Conservation (phyloP, 768 basidiomycete species). For the Baorangia bicolor region DNA sequence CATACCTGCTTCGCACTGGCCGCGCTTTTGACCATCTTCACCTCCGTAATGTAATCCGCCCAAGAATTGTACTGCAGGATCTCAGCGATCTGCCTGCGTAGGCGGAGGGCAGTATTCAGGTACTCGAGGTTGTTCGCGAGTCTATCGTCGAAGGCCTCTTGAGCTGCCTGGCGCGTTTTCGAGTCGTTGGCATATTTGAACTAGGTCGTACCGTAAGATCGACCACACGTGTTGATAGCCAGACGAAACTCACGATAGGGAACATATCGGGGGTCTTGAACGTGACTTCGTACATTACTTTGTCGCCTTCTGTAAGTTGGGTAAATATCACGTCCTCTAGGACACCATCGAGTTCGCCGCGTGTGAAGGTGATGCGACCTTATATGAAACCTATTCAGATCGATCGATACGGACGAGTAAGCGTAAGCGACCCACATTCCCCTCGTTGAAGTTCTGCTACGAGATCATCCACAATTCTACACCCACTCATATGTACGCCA, state of each 20-base stretch:
- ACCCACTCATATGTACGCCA: not conserved
- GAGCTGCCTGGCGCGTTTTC: slow-evolving; percentile 62
- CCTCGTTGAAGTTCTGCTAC: slow-evolving; percentile 90
- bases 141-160: slow-evolving; percentile 67
- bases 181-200: slow-evolving; percentile 79
- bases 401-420: not conserved
- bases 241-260: slow-evolving; percentile 57
- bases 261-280: slow-evolving; percentile 83
- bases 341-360: slow-evolving; percentile 77
- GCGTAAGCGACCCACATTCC: slow-evolving; percentile 50
- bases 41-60: slow-evolving; percentile 83
- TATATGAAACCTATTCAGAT: slow-evolving; percentile 30
- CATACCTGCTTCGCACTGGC: slow-evolving; percentile 56
- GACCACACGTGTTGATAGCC: not conserved
- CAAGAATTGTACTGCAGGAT: slow-evolving; percentile 75
- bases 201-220: slow-evolving; percentile 36
- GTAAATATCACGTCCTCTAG: slow-evolving; percentile 73
- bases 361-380: slow-evolving; percentile 63
- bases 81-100: slow-evolving; percentile 67
- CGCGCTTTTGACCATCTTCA: slow-evolving; percentile 81
- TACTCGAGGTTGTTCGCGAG: slow-evolving; percentile 68
- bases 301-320: slow-evolving; percentile 57
- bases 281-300: slow-evolving; percentile 68
- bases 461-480: not conserved
- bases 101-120: slow-evolving; percentile 61